A percentile compares a stretch with the other conserved stretches of the same genome.
These are phyloP conservation scores for Begonia peltatifolia DNA, from an alignment of 306 rosid genomes.

Conservation along the genomic window DNA sequence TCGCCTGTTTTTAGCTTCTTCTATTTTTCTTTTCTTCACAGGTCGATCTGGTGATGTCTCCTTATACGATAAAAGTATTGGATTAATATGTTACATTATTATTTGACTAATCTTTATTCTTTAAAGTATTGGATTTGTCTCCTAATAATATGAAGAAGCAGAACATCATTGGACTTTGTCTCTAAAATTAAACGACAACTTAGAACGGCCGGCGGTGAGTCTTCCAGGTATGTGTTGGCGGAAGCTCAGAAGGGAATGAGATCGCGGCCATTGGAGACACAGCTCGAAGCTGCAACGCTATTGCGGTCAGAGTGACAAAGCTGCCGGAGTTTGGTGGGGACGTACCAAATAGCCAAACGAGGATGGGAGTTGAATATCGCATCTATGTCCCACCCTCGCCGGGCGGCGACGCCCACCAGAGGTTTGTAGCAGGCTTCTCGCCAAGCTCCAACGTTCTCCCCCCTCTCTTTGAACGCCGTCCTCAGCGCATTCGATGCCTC, in stretches of 20 bases:
- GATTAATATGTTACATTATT: too few relatives aligned
- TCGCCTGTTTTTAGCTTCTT: too few relatives aligned
- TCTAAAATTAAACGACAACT: too few relatives aligned
- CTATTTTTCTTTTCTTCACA: too few relatives aligned
- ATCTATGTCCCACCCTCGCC: constrained; percentile 89
- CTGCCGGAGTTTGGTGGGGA: constrained; percentile 88
- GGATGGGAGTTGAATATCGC: constrained; percentile 79
- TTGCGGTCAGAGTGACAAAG: constrained; percentile 80
- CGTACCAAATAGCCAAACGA: constrained; percentile 76
- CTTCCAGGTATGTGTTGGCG: not conserved
- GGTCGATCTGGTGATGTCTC: too few relatives aligned
- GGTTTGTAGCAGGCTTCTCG: constrained; percentile 81
- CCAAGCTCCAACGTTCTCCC: constrained; percentile 88
- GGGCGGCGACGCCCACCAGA: constrained; percentile 58
- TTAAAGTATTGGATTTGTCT: too few relatives aligned
- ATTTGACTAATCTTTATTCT: too few relatives aligned
- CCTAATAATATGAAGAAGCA: too few relatives aligned
- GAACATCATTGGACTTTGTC: too few relatives aligned
- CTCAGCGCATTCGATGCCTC: constrained; percentile 57
- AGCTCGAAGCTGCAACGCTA: constrained; percentile 39
- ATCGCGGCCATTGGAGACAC: constrained; percentile 23
- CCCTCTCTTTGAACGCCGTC: constrained; percentile 54
- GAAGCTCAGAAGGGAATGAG: constrained; percentile 23
- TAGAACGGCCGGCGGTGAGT: too few relatives aligned
- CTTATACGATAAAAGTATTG: too few relatives aligned